Conservation (phyloP, 495 filamentous ascomycete genomes). For the Tuber indicum region DNA sequence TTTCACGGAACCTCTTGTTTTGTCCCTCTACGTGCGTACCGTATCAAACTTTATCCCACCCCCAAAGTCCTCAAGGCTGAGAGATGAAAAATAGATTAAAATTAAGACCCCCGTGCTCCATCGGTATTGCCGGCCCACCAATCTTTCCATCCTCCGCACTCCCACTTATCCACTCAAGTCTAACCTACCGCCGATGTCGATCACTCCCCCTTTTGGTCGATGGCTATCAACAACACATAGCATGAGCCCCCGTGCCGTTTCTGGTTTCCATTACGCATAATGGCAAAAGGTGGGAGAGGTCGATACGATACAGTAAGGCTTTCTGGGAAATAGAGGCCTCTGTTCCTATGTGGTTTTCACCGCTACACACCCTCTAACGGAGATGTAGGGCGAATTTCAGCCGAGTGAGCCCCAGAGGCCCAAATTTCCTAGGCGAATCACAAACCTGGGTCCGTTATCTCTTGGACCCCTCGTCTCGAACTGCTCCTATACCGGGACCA, state of each 20-base stretch:
- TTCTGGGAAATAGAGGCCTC: background rate
- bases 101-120: slow-evolving; percentile 3
- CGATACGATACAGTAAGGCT: background rate
- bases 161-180: slow-evolving; percentile 4
- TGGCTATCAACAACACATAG: background rate
- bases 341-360: background rate
- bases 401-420: background rate
- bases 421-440: background rate
- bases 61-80: slow-evolving; percentile 22
- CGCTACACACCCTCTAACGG: background rate
- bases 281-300: slow-evolving; percentile 8
- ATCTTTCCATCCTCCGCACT: background rate
- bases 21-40: background rate
- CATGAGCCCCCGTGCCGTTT: slow-evolving; percentile 3
- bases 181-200: slow-evolving; percentile 8
- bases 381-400: background rate
- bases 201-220: slow-evolving; percentile 17
- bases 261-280: background rate
- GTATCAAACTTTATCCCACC: background rate
- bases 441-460: background rate
- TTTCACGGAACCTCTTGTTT: background rate
- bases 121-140: background rate
- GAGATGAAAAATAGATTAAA: background rate
- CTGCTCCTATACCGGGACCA: background rate
- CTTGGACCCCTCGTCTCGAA: background rate